Evolutionary conservation across 2,329 filamentous ascomycete genomes (phyloP).

Genomic region (Cladosporium sp.): DNA sequence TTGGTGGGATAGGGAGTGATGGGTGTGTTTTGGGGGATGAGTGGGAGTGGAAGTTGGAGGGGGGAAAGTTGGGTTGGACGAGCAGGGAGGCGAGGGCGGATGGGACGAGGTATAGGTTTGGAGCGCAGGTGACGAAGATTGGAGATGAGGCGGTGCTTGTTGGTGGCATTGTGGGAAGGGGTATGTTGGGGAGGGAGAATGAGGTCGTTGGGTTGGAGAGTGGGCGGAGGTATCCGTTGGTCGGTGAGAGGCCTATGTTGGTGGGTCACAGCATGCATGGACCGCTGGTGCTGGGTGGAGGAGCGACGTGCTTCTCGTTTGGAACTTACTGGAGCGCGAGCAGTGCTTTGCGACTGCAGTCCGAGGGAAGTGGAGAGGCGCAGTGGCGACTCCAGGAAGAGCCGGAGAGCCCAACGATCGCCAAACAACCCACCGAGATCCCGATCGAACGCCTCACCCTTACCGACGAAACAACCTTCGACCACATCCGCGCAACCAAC

Average conservation of each 20-base stretch:
- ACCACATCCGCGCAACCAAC: conserved; percentile 49
- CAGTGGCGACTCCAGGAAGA: background rate
- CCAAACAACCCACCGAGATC: conserved; percentile 15
- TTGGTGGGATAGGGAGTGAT: background rate
- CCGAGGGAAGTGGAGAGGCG: background rate
- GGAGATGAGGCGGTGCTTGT: conserved; percentile 44
- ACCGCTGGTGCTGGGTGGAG: conserved; percentile 65
- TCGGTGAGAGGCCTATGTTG: conserved; percentile 51
- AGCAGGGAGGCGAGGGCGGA: too few species aligned
- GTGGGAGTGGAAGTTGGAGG: background rate
- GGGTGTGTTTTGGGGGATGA: background rate
- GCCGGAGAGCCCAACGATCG: background rate
- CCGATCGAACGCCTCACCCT: conserved; percentile 49
- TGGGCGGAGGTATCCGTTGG: background rate
- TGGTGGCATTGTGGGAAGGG: conserved; percentile 45
- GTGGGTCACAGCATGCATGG: conserved; percentile 57
- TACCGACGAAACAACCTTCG: conserved; percentile 51
- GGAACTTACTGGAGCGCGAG: conserved; percentile 73
- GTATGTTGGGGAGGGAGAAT: conserved; percentile 40
- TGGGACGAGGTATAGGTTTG: conserved; percentile 34
- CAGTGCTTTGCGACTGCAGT: background rate
- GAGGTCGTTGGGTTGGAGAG: conserved; percentile 43
- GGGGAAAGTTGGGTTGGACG: too few species aligned
- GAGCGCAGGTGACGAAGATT: conserved; percentile 45
- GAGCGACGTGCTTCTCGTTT: conserved; percentile 85